Conservation (phyloP, 1,139 yeast genomes). For the Debaryomyces singareniensis region DNA sequence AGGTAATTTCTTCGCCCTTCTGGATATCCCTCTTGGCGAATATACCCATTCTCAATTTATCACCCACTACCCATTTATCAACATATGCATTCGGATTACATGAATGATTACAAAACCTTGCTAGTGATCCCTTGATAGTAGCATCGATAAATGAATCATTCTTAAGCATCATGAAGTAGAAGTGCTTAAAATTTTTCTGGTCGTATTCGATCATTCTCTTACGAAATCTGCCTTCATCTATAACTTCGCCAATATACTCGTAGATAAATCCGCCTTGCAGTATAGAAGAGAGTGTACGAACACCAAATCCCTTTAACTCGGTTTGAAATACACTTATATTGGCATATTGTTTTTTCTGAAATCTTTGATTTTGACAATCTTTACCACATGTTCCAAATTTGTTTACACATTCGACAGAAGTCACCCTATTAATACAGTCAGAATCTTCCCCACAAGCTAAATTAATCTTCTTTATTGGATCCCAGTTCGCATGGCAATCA, state of each 20-base stretch:
- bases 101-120: constrained; percentile 90
- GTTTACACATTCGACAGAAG: constrained; percentile 85
- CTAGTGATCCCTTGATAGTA: constrained; percentile 78
- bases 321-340: constrained; percentile 72
- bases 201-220: constrained; percentile 73
- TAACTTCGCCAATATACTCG: constrained; percentile 93
- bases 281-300: constrained; percentile 61
- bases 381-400: constrained; percentile 71
- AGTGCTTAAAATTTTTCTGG: constrained; percentile 66
- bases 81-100: constrained; percentile 93
- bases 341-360: constrained; percentile 71
- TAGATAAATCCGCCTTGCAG: constrained; percentile 64
- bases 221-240: constrained; percentile 68
- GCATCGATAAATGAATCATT: constrained; percentile 94
- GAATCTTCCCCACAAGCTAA: constrained; percentile 80
- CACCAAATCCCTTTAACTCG: constrained; percentile 83
- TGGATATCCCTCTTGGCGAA: constrained; percentile 71
- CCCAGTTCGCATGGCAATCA: constrained; percentile 63
- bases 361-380: constrained; percentile 80
- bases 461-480: constrained; percentile 31
- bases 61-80: constrained; percentile 96
- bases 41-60: constrained; percentile 87
- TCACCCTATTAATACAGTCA: constrained; percentile 85
- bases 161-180: constrained; percentile 96
- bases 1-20: constrained; percentile 88